Percentiles rank a stretch among this genome's conserved stretches.
These are phyloP conservation scores for Pseudonitzschia delicatissima DNA, from an alignment of 108 stramenopile genomes.

Conservation along the genomic window DNA sequence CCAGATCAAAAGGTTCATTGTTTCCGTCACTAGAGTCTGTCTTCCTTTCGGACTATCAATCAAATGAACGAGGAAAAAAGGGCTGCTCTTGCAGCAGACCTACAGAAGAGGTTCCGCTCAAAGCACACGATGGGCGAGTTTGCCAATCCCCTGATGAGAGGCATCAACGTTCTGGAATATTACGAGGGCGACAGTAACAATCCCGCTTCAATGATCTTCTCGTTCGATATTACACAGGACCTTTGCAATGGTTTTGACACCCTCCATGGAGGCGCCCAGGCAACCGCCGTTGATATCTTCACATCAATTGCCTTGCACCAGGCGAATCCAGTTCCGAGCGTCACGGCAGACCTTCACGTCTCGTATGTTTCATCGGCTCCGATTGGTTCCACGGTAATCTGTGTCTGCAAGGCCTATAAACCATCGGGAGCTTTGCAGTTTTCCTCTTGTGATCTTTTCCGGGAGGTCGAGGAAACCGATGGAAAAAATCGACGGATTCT, in stretches of 20 bases:
- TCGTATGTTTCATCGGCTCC: neutral
- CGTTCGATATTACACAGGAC: neutral
- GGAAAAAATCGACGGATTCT: neutral
- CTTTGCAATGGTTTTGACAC: neutral
- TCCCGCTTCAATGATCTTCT: neutral
- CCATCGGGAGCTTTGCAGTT: neutral
- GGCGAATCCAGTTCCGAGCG: neutral
- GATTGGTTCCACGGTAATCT: neutral
- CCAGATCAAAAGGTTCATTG: too few relatives aligned
- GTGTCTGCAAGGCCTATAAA: neutral
- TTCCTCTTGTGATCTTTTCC: neutral
- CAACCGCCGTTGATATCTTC: conserved; percentile 8
- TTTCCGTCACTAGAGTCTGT: too few relatives aligned
- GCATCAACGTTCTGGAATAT: neutral
- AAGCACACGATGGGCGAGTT: conserved; percentile 3
- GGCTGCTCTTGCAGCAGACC: too few relatives aligned
- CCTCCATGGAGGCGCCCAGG: conserved; percentile 6
- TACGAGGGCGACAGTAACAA: neutral
- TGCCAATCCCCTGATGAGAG: neutral
- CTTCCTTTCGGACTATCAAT: too few relatives aligned
- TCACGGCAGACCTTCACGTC: conserved; percentile 4
- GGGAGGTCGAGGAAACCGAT: neutral
- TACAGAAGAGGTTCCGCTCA: too few relatives aligned
- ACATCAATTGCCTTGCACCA: neutral
- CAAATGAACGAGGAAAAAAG: too few relatives aligned